Evolutionary conservation across 2,329 filamentous ascomycete genomes (phyloP).

Genomic region (Penicillium sclerotigenum): DNA sequence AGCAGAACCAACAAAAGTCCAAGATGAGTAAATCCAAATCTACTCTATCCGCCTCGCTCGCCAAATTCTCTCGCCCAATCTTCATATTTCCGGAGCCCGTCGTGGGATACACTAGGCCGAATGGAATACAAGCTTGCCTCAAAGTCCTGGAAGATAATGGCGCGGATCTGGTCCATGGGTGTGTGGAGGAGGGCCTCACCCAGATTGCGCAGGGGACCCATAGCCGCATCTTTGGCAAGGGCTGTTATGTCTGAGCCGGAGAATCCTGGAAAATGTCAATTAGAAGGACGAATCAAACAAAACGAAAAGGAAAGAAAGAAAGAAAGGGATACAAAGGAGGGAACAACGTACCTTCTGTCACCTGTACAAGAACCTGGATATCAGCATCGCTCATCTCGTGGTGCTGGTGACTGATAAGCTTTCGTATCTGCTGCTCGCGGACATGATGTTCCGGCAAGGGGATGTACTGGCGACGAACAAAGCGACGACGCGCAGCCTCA

Average conservation of each 20-base stretch:
- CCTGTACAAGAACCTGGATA: slow-evolving; percentile 67
- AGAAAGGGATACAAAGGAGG: background rate
- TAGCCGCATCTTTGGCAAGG: slow-evolving; percentile 93
- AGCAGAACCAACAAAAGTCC: background rate
- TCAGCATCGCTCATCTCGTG: slow-evolving; percentile 71
- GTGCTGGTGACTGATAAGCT: slow-evolving; percentile 80
- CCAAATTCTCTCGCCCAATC: slow-evolving; percentile 93
- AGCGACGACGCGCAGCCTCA: slow-evolving; percentile 84
- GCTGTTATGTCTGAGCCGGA: slow-evolving; percentile 96
- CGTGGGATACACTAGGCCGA: slow-evolving; percentile 80
- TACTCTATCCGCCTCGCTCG: slow-evolving; percentile 70
- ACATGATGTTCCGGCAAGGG: slow-evolving; percentile 84
- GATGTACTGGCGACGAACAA: slow-evolving; percentile 93
- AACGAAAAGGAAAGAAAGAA: background rate
- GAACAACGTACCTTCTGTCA: slow-evolving; percentile 69
- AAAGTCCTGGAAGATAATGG: slow-evolving; percentile 81
- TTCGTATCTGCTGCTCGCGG: slow-evolving; percentile 72
- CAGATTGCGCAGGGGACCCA: slow-evolving; percentile 87
- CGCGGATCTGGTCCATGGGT: slow-evolving; percentile 88
- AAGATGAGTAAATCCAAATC: background rate
- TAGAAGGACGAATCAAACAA: slow-evolving; percentile 1
- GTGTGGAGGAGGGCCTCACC: slow-evolving; percentile 87
- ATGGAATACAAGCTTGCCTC: slow-evolving; percentile 79
- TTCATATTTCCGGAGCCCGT: slow-evolving; percentile 84
- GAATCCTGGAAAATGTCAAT: slow-evolving; percentile 64